Evolutionary conservation across 1,284 basidiomycete genomes (phyloP).

Genomic region (Pyrrhoderma noxium): DNA sequence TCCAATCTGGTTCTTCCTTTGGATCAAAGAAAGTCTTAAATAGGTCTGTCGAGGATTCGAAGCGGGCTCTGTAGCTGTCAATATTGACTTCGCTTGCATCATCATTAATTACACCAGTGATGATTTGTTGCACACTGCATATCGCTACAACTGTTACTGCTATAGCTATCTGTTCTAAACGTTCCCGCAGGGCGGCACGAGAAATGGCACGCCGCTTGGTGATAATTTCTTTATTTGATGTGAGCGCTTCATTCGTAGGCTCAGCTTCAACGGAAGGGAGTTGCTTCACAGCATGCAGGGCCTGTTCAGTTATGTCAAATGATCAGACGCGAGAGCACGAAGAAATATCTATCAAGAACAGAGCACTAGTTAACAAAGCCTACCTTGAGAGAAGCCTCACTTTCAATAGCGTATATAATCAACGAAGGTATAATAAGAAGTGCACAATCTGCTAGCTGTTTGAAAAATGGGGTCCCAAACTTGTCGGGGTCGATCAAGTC

Average conservation of each 20-base stretch:
- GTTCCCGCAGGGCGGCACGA: not conserved
- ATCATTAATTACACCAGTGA: not conserved
- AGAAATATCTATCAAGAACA: not conserved
- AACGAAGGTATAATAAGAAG: conserved; percentile 5
- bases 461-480: not conserved
- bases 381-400: conserved; percentile 6
- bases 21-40: not conserved
- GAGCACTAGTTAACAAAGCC: not conserved
- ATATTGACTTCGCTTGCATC: too few relatives aligned
- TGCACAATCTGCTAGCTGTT: conserved; percentile 1
- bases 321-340: not conserved
- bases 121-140: not conserved
- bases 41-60: too few relatives aligned
- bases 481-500: not conserved
- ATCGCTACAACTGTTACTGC: not conserved
- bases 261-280: not conserved
- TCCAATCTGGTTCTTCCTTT: not conserved
- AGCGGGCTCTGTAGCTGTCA: too few relatives aligned
- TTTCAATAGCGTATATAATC: conserved; percentile 7
- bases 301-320: not conserved
- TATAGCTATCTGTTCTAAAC: not conserved
- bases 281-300: conserved; percentile 8
- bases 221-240: not conserved
- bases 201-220: not conserved
- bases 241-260: not conserved